phyloP scores from a whole-genome alignment of 2,329 filamentous ascomycete genomes.

The Coleophoma crateriformis region DNA sequence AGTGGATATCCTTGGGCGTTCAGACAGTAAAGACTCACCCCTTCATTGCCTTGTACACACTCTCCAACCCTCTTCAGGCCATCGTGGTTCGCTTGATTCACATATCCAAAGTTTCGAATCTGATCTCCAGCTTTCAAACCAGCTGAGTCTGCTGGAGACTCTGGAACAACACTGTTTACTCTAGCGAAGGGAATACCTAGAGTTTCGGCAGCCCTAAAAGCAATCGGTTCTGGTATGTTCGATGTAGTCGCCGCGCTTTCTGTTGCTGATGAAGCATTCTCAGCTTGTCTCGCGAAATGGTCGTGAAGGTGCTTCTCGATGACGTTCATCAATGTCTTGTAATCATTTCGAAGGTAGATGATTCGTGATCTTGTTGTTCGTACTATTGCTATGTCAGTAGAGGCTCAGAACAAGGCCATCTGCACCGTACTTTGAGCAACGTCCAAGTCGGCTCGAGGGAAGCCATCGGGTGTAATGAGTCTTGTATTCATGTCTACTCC shows the following conservation, averaged over 20 bases:
- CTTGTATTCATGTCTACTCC: slow-evolving; percentile 87
- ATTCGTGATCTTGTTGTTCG: slow-evolving; percentile 90
- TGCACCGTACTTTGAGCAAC: slow-evolving; percentile 74
- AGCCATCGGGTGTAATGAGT: slow-evolving; percentile 84
- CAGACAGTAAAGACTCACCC: slow-evolving; percentile 48
- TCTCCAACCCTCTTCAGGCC: slow-evolving; percentile 81
- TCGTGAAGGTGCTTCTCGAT: slow-evolving; percentile 86
- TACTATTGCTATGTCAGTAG: slow-evolving; percentile 46
- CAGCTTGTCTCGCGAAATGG: slow-evolving; percentile 69
- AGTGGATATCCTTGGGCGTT: slow-evolving; percentile 3
- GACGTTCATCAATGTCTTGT: slow-evolving; percentile 78
- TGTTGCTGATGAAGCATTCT: slow-evolving; percentile 28
- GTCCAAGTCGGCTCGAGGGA: slow-evolving; percentile 88
- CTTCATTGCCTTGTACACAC: slow-evolving; percentile 83
- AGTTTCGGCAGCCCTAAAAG: slow-evolving; percentile 20
- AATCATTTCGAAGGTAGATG: slow-evolving; percentile 85
- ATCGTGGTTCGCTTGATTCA: slow-evolving; percentile 81
- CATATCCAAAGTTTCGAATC: slow-evolving; percentile 79
- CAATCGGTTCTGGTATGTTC: slow-evolving; percentile 29
- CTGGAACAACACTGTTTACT: slow-evolving; percentile 74
- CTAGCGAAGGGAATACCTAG: slow-evolving; percentile 72
- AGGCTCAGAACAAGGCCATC: not conserved
- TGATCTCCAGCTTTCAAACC: slow-evolving; percentile 77
- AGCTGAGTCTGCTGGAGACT: slow-evolving; percentile 77
- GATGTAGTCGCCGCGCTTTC: slow-evolving; percentile 14